These are phyloP conservation scores for Triadica sebifera DNA, from an alignment of 345 rosid species.

Conservation along the genomic window DNA sequence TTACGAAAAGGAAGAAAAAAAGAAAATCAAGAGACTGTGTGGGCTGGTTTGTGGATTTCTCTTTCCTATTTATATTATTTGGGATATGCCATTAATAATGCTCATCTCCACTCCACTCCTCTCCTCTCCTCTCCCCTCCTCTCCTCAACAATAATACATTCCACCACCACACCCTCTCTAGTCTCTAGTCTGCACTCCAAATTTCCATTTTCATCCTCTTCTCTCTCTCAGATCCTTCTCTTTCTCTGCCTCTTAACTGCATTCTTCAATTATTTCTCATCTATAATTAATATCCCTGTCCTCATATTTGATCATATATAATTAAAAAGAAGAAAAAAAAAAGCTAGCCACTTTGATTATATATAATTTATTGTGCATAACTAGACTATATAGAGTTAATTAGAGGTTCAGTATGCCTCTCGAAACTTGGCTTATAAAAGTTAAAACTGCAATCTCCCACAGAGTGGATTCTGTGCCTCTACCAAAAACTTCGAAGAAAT, in stretches of 20 bases:
- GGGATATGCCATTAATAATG: slow-evolving; percentile 7
- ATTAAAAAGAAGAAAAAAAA: no score
- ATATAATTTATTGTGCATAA: no score
- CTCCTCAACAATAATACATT: slow-evolving; percentile 34
- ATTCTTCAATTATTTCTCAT: slow-evolving; percentile 23
- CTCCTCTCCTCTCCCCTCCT: slow-evolving; percentile 23
- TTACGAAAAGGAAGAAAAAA: background rate
- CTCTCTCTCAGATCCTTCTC: slow-evolving; percentile 33
- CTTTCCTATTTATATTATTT: background rate
- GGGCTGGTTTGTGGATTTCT: no score
- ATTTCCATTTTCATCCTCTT: slow-evolving; percentile 17
- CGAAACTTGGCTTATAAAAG: slow-evolving; percentile 74
- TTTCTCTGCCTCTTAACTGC: slow-evolving; percentile 20
- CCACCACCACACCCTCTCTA: slow-evolving; percentile 59
- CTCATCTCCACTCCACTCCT: slow-evolving; percentile 16
- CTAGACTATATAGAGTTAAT: no score
- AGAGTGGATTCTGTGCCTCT: slow-evolving; percentile 45
- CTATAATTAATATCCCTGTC: slow-evolving; percentile 2
- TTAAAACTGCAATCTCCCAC: slow-evolving; percentile 59
- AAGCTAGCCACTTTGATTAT: no score
- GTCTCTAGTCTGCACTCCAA: background rate
- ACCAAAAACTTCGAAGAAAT: slow-evolving; percentile 32
- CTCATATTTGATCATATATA: background rate
- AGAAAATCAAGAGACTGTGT: no score
- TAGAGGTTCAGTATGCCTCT: slow-evolving; percentile 58